Evolutionary conservation across 164 flowering plant genomes (phyloP).

Genomic region (Vitis rupestris): DNA sequence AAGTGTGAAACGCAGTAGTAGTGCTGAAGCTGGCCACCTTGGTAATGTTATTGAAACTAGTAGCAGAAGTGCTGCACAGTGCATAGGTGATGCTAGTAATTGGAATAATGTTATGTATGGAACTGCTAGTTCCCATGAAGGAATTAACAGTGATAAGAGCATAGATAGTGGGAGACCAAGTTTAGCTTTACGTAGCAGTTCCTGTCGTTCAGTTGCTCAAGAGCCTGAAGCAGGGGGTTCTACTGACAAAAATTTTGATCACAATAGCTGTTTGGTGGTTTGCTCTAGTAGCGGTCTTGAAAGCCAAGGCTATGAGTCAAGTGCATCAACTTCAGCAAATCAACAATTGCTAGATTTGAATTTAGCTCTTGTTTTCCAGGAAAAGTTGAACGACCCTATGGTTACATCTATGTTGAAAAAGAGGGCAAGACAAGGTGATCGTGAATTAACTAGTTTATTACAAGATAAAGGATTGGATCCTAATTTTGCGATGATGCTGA

Average conservation of each 20-base stretch:
- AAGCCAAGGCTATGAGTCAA: conserved; percentile 86
- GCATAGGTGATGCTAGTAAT: conserved; percentile 52
- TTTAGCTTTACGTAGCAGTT: conserved; percentile 75
- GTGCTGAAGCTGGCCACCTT: conserved; percentile 79
- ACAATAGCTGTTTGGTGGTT: conserved; percentile 45
- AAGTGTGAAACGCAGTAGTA: conserved; percentile 90
- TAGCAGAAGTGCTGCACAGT: conserved; percentile 39
- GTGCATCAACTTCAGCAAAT: conserved; percentile 74
- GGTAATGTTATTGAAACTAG: conserved; percentile 50
- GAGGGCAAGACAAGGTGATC: conserved; percentile 69
- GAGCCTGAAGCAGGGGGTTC: conserved; percentile 67
- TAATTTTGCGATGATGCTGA: conserved; percentile 97
- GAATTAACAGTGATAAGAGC: conserved; percentile 85
- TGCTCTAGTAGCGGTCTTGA: conserved; percentile 87
- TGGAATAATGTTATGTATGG: conserved; percentile 60
- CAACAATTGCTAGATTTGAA: conserved; percentile 74
- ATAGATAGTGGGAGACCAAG: conserved; percentile 98
- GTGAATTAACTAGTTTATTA: conserved; percentile 65
- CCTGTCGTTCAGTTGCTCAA: conserved; percentile 85
- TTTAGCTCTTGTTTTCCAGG: conserved; percentile 79
- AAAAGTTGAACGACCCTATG: conserved; percentile 86
- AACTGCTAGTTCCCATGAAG: conserved; percentile 64
- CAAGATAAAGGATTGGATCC: conserved; percentile 98
- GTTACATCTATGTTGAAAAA: conserved; percentile 77
- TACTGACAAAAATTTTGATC: conserved; percentile 58